phyloP scores from a whole-genome alignment of 805 yeast species.

The Millerozyma acaciae region DNA sequence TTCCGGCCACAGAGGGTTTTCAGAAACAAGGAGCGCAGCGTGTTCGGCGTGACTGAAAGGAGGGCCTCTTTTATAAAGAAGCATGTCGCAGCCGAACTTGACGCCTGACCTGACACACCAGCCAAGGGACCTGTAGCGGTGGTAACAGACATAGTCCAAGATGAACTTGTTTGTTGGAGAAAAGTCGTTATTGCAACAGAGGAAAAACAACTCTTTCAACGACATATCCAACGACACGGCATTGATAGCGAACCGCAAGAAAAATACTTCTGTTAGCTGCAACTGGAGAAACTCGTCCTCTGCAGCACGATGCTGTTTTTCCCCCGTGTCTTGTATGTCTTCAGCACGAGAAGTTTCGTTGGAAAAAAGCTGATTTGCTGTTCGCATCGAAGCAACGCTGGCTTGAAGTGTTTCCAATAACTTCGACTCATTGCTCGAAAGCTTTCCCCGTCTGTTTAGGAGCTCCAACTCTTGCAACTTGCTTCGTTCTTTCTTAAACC shows the following conservation, averaged over 20 bases:
- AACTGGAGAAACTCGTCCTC: slow-evolving; percentile 57
- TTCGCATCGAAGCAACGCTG: slow-evolving; percentile 17
- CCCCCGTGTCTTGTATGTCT: background rate
- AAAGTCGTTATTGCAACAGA: slow-evolving; percentile 3
- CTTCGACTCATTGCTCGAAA: slow-evolving; percentile 19
- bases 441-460: slow-evolving; percentile 28
- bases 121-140: slow-evolving; percentile 81
- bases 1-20: slow-evolving; percentile 48
- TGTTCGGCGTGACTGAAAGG: slow-evolving; percentile 94
- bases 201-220: slow-evolving; percentile 21
- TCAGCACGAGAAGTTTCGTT: background rate
- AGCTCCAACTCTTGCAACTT: slow-evolving; percentile 47
- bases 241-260: slow-evolving; percentile 57
- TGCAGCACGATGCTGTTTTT: background rate
- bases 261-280: slow-evolving; percentile 72
- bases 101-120: slow-evolving; percentile 94
- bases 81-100: slow-evolving; percentile 84
- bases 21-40: slow-evolving; percentile 53
- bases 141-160: slow-evolving; percentile 67
- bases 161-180: slow-evolving; percentile 35
- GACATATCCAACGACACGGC: slow-evolving; percentile 33
- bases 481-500: slow-evolving; percentile 68
- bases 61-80: slow-evolving; percentile 87
- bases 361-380: background rate
- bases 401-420: slow-evolving; percentile 16